Base-by-base conservation (phyloP, 2,329 filamentous ascomycete species). In the Monilinia vaccinii-corymbosi region DNA sequence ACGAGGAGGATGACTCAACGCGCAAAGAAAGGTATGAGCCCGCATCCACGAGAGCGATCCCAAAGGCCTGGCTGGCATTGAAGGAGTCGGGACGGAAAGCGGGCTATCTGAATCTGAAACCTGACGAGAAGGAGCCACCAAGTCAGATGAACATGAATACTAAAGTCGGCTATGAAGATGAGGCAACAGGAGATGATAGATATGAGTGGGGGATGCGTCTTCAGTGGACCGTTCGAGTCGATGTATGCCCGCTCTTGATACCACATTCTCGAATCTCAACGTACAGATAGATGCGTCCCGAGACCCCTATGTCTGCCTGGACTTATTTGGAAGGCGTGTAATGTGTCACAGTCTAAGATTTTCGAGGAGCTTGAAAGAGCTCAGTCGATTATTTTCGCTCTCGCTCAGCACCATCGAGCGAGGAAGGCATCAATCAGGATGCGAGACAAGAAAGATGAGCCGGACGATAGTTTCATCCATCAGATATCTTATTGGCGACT, bases 221-320 rank as follows among this genome's bases (percentile, higher is more conserved):
- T 55, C 51, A 55, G 11, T 55, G 51, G 51, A 55, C 38, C n/a
- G 16, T 55, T 55, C 23, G 38, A 55, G 31, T 55, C 31, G 51
- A 55, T 21, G 38, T 36, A 42, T 55, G 38, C 23, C 51, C 44
- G 38, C 51, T 55, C 13, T 32, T 44, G 38, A 31, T 55, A 44
- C 51, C 51, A 32, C 31, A 55, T 25, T 25, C 34, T 9, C 10
- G 1, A 55, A 18, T 25, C 34, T 9, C 10, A 1, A 14, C 38
- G 51, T 44, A 45, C 38, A n/a, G 38, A 55, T 10, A 38, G 32
- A 18, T 55, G 8, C n/a, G n/a, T n/a, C n/a, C 1, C 13, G 21
- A 31, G 38, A 55, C 7, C 2, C 31, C 10, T 55, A 55, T 55
- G 23, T n/a, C 32, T 32, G 18, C 18, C 44, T 55, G 23, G 3